phyloP scores from a whole-genome alignment of 768 basidiomycete genomes.

The Auriscalpium microsporum region DNA sequence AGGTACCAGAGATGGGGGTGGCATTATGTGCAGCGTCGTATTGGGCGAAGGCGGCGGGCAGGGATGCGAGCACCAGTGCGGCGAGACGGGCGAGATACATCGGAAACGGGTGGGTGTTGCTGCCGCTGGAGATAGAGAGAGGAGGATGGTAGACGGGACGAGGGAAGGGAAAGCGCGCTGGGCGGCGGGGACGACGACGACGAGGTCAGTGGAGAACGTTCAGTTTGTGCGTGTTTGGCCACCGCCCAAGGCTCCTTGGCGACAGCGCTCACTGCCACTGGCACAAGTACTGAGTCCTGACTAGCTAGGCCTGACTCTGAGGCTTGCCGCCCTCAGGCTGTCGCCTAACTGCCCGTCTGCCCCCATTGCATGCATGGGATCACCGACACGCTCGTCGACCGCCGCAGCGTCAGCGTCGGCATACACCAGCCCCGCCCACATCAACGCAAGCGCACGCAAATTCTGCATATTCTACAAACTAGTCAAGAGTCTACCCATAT shows the following conservation, averaged over 20 bases:
- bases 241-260: not conserved
- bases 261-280: too few species aligned
- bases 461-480: not conserved
- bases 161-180: slow-evolving; percentile 13
- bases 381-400: too few species aligned
- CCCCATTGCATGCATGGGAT: too few species aligned
- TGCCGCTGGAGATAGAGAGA: slow-evolving; percentile 12
- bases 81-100: slow-evolving; percentile 17
- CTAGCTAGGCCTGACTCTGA: too few species aligned
- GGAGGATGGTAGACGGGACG: slow-evolving; percentile 9
- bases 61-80: slow-evolving; percentile 22
- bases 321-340: too few species aligned
- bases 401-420: too few species aligned
- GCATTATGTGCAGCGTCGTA: slow-evolving; percentile 51
- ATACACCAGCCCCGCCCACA: too few species aligned
- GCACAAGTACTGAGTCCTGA: too few species aligned
- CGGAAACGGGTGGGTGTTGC: slow-evolving; percentile 14
- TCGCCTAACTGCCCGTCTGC: too few species aligned
- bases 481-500: not conserved
- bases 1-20: slow-evolving; percentile 70
- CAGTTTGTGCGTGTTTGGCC: slow-evolving; percentile 14
- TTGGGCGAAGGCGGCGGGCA: slow-evolving; percentile 17
- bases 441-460: not conserved
- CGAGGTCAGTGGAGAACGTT: slow-evolving; percentile 9
- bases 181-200: slow-evolving; percentile 3